Evolutionary conservation across 1,139 yeast genomes (phyloP), one percentile per base, ranked within the genome.

Genomic region (Arxiozyma heterogenica): DNA sequence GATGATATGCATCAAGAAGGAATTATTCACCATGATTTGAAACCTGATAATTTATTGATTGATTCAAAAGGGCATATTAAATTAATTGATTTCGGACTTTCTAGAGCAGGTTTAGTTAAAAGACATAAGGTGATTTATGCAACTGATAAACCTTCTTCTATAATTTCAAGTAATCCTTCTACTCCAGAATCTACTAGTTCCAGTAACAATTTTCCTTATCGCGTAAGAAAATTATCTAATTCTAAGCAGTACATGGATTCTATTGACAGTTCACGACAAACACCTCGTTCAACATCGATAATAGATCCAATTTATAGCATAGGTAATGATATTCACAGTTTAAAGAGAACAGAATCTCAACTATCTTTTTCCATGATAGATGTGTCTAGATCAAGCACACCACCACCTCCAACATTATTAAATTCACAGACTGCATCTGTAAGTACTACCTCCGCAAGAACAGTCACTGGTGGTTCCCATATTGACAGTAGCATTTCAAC

Each of bases 31-130:
- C 83, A 97, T 63, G 99, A 94, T 69, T 74, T 89, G 67, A 94
- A 94, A 67, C 98, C 98, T 0, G 98, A 94, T 66, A 94, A 94
- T 63, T 71, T 94, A 42, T 75, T 94, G 61, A 90, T 94, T 60
- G 98, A 91, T 66, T 76, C 81, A 53, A 74, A 76, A 46, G 99
- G 99, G 0, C 98, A 93, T 71, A 72, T 93, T 59, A 94, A 93
- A 68, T 73, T 94, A 58, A 91, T 97, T 0, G 98, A 94, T 71
- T 94, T 94, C 73, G 99, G 98, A 0, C 76, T 94, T 51, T 87
- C 96, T 5, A 75, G 96, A 66, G 83, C 90, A 75, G 98, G 98
- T 25, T 79, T 91, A 50, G 82, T 89, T 43, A 87, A 91, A 44
- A 81, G 98, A 69, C 96, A 89, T 67, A 71, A 71, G 56, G 56